These are phyloP conservation scores for Saturnispora sanitii DNA, from an alignment of 805 yeast genomes.

Conservation along the genomic window DNA sequence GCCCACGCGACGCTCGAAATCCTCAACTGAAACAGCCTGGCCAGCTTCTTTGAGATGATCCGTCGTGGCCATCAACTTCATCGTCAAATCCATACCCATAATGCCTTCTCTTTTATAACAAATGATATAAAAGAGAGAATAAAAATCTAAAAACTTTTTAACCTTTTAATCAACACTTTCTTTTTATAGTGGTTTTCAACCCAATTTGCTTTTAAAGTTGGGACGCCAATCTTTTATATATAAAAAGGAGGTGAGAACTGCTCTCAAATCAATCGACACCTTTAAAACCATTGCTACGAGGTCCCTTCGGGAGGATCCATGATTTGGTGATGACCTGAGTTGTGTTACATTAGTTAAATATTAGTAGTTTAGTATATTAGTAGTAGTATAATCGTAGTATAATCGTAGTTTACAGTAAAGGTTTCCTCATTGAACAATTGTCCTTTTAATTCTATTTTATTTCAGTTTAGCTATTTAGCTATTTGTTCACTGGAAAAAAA, in stretches of 20 bases:
- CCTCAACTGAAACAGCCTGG: conserved; percentile 52
- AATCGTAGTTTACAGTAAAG: too few species aligned
- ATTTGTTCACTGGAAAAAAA: too few species aligned
- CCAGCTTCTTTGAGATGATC: conserved; percentile 68
- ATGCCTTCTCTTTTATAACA: background rate
- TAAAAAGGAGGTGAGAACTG: too few species aligned
- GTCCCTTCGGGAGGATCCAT: conserved; percentile 73
- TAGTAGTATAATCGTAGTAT: too few species aligned
- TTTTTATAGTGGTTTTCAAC: background rate
- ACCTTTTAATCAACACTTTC: background rate
- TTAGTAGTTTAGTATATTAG: too few species aligned
- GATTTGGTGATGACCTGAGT: conserved; percentile 95
- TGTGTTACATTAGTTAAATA: conserved; percentile 51
- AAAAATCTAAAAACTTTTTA: background rate
- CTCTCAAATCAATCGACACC: conserved; percentile 28
- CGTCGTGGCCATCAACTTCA: conserved; percentile 83
- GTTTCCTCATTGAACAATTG: too few species aligned
- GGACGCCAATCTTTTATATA: too few species aligned
- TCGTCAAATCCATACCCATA: conserved; percentile 33
- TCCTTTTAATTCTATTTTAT: too few species aligned
- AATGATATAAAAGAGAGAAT: background rate
- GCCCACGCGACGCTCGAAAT: conserved; percentile 58
- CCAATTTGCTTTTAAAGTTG: too few species aligned
- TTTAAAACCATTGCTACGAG: conserved; percentile 99
- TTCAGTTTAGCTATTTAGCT: too few species aligned